phyloP scores from a whole-genome alignment of 352 stramenopile genomes.

The Phytophthora litchii region DNA sequence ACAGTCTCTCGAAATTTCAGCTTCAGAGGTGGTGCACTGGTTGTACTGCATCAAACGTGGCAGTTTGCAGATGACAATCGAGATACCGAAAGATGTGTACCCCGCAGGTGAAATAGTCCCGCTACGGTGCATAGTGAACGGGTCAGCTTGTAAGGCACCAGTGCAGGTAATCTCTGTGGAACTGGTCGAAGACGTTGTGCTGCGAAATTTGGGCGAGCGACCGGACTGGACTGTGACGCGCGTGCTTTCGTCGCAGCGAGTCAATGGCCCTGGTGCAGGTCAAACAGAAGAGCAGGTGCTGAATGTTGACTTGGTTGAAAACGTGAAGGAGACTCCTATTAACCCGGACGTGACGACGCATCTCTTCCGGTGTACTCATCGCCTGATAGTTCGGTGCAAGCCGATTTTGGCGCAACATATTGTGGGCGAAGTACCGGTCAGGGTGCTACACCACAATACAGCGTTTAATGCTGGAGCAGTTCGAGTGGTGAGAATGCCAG shows the following conservation, averaged over 20 bases:
- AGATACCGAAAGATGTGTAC: conserved; percentile 31
- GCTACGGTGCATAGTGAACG: conserved; percentile 31
- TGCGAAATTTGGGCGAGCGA: conserved; percentile 23
- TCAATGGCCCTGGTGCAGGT: conserved; percentile 13
- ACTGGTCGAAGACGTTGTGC: conserved; percentile 32
- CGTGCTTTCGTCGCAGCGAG: conserved; percentile 29
- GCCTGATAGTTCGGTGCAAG: conserved; percentile 39
- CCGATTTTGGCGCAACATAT: conserved; percentile 29
- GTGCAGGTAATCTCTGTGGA: conserved; percentile 30
- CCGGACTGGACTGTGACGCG: conserved; percentile 25
- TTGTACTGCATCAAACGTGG: conserved; percentile 38
- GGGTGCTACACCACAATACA: conserved; percentile 32
- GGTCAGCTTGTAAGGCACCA: conserved; percentile 22
- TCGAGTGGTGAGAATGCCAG: conserved; percentile 21
- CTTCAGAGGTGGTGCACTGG: conserved; percentile 34
- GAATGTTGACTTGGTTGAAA: conserved; percentile 26
- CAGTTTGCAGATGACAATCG: conserved; percentile 25
- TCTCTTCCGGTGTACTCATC: conserved; percentile 40
- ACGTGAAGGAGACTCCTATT: conserved; percentile 20
- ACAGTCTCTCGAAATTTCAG: conserved; percentile 32
- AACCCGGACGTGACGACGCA: conserved; percentile 31
- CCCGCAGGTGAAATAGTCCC: conserved; percentile 21
- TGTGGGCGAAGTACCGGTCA: conserved; percentile 27
- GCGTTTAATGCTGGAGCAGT: conserved; percentile 9
- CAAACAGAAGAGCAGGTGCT: conserved; percentile 18